Conservation (phyloP, 352 stramenopile genomes). For the Phytophthora citricola region DNA sequence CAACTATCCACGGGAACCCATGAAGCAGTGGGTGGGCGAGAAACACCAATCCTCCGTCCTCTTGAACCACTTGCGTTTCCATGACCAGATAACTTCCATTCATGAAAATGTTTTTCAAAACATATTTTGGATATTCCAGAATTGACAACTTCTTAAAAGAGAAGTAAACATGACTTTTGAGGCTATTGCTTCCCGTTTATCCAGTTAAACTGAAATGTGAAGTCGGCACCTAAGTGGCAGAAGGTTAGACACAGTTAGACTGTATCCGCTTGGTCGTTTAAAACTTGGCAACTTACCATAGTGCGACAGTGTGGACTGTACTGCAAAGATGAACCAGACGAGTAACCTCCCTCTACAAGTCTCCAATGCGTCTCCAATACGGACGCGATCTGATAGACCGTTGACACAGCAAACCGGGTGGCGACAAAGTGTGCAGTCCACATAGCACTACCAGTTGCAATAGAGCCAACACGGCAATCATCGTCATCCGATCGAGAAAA, state of each 20-base stretch:
- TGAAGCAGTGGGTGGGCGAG: no score
- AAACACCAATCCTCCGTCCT: no score
- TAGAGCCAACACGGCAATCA: slow-evolving; percentile 22
- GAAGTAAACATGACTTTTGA: no score
- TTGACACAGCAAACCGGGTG: slow-evolving; percentile 27
- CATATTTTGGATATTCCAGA: no score
- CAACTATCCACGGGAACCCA: no score
- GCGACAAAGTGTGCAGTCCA: slow-evolving; percentile 26
- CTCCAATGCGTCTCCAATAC: slow-evolving; percentile 47
- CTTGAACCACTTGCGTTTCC: no score
- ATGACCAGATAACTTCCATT: no score
- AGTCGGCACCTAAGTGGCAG: slow-evolving; percentile 16
- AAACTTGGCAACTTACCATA: background rate
- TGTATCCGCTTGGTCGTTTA: no score
- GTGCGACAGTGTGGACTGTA: slow-evolving; percentile 33
- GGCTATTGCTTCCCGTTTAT: background rate
- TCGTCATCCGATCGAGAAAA: slow-evolving; percentile 27
- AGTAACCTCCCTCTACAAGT: slow-evolving; percentile 47
- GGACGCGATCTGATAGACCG: slow-evolving; percentile 53
- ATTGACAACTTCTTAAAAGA: no score
- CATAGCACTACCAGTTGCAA: slow-evolving; percentile 28
- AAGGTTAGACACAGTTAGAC: no score
- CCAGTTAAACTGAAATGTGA: slow-evolving; percentile 27
- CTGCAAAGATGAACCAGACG: slow-evolving; percentile 34
- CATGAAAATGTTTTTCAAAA: no score